Base-by-base conservation (phyloP, 441 rosid genomes). In the Sinapis alba region DNA sequence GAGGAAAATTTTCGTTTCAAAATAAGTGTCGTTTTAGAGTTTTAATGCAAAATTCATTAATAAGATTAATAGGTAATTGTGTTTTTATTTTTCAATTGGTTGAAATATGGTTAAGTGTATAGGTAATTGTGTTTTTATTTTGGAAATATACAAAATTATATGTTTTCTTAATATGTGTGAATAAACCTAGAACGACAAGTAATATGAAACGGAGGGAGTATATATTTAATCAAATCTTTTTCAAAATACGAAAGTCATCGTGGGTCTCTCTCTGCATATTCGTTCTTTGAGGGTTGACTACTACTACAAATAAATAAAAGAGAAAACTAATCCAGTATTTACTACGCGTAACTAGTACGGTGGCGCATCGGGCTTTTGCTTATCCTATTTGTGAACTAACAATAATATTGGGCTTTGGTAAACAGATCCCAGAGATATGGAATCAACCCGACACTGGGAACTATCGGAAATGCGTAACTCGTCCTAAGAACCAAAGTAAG, bases 401-500 rank as follows among this genome's bases (percentile, higher is more conserved):
- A 53, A 4, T 28, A 53, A 21, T 53, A 56, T 65, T n/a, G 30
- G 59, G n/a, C 19, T 47, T 74, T 21, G 59, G 6, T 36, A 34
- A 71, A 72, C 86, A 94, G 98, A 85, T 80, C 45, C 92, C 90
- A 59, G 90, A 89, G 76, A 88, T 92, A 67, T 94, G 99, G 99
- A 87, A 79, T 86, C 96, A 89, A 82, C 98, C 99, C 11, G 83
- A 89, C 70, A 85, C 85, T 36, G 83, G 87, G 19, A 78, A 72
- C 78, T 88, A 75, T 70, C 69, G 84, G 19, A 87, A 86, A 69
- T 96, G 99, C 76, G 71, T 90, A 56, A 28, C 83, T 77, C 86
- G 91, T 63, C 86, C 94, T 2, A 87, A 76, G 74, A 89, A 83
- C 61, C 84, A 27, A 68, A 81, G 98, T 96, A 76, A 3, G 89